Evolutionary conservation across 441 rosid genomes (phyloP).

Genomic region (Mallotus japonicus): DNA sequence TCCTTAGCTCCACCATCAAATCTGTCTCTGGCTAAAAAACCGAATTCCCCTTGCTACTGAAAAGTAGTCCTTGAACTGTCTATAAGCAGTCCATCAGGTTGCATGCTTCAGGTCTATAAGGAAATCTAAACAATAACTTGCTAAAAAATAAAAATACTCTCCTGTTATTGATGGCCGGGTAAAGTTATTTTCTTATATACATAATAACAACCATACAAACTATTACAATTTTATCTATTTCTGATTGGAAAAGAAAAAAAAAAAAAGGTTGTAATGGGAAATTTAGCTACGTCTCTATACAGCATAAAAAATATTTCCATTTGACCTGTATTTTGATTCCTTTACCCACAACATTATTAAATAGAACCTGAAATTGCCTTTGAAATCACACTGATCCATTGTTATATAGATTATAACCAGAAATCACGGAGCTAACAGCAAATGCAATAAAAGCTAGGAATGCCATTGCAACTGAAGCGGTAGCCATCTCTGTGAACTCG

Average conservation of each 20-base stretch:
- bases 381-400: slow-evolving; percentile 30
- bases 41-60: too few species aligned
- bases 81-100: too few species aligned
- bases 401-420: slow-evolving; percentile 62
- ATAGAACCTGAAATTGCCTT: neutral
- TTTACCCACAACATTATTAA: neutral
- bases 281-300: slow-evolving; percentile 18
- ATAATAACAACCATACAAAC: slow-evolving; percentile 1
- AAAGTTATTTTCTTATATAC: slow-evolving; percentile 9
- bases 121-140: neutral
- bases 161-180: neutral
- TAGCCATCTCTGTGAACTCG: slow-evolving; percentile 87
- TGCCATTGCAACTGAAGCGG: slow-evolving; percentile 75
- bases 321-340: neutral
- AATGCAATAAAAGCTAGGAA: slow-evolving; percentile 75
- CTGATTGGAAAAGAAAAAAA: neutral
- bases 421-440: slow-evolving; percentile 72
- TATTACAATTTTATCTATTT: slow-evolving; percentile 11
- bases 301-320: neutral
- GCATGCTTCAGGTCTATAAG: too few species aligned
- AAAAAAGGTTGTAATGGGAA: neutral
- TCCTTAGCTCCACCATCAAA: too few species aligned
- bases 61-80: too few species aligned
- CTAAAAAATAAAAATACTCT: too few species aligned
- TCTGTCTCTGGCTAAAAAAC: too few species aligned